Evolutionary conservation across 1,284 basidiomycete genomes (phyloP), one percentile per base, ranked within the genome.

Genomic region (Singerocomus rubriflavus): DNA sequence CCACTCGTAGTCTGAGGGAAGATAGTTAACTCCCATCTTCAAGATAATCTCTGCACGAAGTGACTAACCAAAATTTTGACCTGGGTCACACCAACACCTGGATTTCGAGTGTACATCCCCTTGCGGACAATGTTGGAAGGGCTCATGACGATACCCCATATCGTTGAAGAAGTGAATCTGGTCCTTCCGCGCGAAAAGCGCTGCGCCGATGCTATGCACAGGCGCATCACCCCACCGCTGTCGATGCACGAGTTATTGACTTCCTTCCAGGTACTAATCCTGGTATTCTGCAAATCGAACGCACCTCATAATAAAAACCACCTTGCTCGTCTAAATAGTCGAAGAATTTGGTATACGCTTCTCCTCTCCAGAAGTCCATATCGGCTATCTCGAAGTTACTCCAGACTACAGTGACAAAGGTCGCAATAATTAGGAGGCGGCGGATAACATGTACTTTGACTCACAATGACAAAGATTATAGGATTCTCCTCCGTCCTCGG

Each of bases 171-270:
- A 91, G 66, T 92, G 85, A 48, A 94, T 81, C 66, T 93, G 85
- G 8, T 90, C 85, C 62, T 88, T 91, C 52, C 74, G 77, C 1
- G 86, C 86, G 61, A 94, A 89, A 27, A 94, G 74, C 1, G 89
- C 85, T 0, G 88, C 92, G 31, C 85, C 93, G 58, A 95, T 91
- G 49, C 85, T 89, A 64, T 93, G 91, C 3, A 93, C 88, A 2
- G 91, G 93, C 6, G 93, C 93, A 71, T 97, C 93, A 36, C 93
- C 93, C 91, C 91, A 92, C 33, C 90, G 80, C 78, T 84, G 53
- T 40, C 4, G 37, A 17, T 25, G 21, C 3, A 31, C 16, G n/a
- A 33, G 35, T 37, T 33, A 41, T 43, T 2, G 17, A 25, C 27
- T 6, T 44, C 11, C 21, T 16, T 21, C n/a, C 14, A 16, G 16